A percentile compares a stretch with the other conserved stretches of the same genome.
Conservation (phyloP, 202 grass and related monocot species). For the Saccharum hybrid region DNA sequence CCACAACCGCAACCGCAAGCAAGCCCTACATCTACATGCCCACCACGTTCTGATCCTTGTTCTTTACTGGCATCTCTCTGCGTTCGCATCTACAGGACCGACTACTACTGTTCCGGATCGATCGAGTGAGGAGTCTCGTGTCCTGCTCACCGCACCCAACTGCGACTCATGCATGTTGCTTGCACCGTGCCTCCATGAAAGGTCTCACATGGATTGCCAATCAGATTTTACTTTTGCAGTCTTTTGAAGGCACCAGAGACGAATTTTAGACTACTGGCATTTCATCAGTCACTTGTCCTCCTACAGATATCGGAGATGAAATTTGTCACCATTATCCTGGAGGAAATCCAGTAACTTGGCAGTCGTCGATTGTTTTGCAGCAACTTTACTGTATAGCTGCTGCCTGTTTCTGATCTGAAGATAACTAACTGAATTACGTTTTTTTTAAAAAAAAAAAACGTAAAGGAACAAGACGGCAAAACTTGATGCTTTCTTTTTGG, state of each 20-base stretch:
- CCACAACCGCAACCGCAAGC: slow-evolving; percentile 40
- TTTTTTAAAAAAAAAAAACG: background rate
- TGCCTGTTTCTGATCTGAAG: background rate
- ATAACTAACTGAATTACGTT: background rate
- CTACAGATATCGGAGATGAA: background rate
- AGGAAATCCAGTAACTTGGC: background rate
- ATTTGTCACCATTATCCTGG: background rate
- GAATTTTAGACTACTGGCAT: background rate
- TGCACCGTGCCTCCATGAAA: background rate
- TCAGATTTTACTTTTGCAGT: background rate
- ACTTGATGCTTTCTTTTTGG: slow-evolving; percentile 4
- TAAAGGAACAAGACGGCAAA: background rate
- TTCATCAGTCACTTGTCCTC: background rate
- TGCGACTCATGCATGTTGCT: slow-evolving; percentile 1
- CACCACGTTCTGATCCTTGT: slow-evolving; percentile 51
- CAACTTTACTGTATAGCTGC: background rate
- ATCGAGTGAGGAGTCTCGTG: slow-evolving; percentile 34
- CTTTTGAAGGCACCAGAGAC: background rate
- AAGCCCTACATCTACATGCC: slow-evolving; percentile 55
- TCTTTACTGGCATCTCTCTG: slow-evolving; percentile 32
- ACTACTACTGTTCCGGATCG: slow-evolving; percentile 36
- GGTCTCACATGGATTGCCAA: background rate
- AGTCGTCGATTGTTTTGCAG: background rate
- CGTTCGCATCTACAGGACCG: background rate
- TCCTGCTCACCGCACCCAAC: slow-evolving; percentile 21